Evolutionary conservation across 73 alveolate genomes (phyloP).

Genomic region (Symbiodinium pilosum): DNA sequence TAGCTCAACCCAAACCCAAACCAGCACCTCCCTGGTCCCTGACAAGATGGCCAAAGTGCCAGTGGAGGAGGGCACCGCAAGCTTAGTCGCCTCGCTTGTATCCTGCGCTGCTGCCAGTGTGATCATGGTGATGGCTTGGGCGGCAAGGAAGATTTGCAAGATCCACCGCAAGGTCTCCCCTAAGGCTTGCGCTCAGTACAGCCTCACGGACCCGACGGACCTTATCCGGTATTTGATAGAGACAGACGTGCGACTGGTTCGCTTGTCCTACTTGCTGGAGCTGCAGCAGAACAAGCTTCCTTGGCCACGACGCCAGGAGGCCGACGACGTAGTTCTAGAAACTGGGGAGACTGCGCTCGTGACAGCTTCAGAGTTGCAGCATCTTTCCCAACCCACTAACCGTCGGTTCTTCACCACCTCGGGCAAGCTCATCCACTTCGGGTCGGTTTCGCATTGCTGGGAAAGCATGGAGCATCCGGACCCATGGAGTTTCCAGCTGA

Average conservation of each 20-base stretch:
- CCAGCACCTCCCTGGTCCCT: not conserved
- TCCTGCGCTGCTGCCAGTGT: not conserved
- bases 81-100: not conserved
- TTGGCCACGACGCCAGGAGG: not conserved
- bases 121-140: not conserved
- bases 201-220: not conserved
- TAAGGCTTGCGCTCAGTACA: not conserved
- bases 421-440: not conserved
- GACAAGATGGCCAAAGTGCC: not conserved
- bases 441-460: slow-evolving; percentile 1
- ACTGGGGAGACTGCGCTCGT: not conserved
- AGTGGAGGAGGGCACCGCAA: not conserved
- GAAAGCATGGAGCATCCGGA: not conserved
- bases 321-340: not conserved
- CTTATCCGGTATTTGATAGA: not conserved
- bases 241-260: not conserved
- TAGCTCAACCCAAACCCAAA: not conserved
- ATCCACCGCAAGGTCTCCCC: not conserved
- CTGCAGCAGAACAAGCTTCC: not conserved
- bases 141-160: not conserved
- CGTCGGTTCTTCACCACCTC: not conserved
- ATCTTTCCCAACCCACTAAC: not conserved
- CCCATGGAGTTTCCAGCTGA: not conserved
- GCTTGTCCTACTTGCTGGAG: not conserved
- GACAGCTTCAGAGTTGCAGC: not conserved